Evolutionary conservation across 2,329 filamentous ascomycete species (phyloP), one percentile per base, ranked within the genome.

Genomic region (Apiospora marii): DNA sequence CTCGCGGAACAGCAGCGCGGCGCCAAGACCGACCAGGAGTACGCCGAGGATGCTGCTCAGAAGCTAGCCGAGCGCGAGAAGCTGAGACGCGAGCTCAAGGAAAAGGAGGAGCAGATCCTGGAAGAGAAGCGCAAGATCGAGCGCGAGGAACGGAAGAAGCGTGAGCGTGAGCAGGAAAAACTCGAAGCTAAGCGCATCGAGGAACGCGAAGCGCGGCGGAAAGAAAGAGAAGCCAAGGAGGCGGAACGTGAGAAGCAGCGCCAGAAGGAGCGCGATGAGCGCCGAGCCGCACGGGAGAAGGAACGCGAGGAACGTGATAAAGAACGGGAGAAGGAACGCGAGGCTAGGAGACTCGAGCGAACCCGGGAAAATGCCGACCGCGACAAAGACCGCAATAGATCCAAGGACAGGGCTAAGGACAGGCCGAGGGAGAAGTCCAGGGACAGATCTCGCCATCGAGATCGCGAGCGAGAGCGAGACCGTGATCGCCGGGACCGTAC

Each of bases 11-110:
- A 89, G 58, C 75, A 84, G 13, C 89, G 88, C 70, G 93, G 93
- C 24, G 85, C 89, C 68, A 95, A 93, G 81, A 93, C 91, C 0
- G 93, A 96, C 76, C 89, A 92, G 71, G 91, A 92, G 68, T 96
- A 95, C 80, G 91, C 89, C 1, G 87, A 87, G 67, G 92, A 94
- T 73, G 92, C 91, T 1, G 87, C 89, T 13, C 85, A 84, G 8
- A 89, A 91, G 69, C 85, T 88, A 46, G 85, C 87, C 12, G 89
- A 91, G 71, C 89, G 93, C 14, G 90, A 92, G 74, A 87, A 87
- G 46, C 84, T 91, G 13, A 87, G 91, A 71, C 88, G 91, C 67
- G 89, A 92, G 76, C 83, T 91, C 24, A 85, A 88, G 70, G 86
- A 85, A 64, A 88, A 90, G 75, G 89, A 92, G 74, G 85, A 86